Evolutionary conservation across 2,329 filamentous ascomycete genomes (phyloP), one percentile per base, ranked within the genome.

Genomic region (Nothophoma quercina): DNA sequence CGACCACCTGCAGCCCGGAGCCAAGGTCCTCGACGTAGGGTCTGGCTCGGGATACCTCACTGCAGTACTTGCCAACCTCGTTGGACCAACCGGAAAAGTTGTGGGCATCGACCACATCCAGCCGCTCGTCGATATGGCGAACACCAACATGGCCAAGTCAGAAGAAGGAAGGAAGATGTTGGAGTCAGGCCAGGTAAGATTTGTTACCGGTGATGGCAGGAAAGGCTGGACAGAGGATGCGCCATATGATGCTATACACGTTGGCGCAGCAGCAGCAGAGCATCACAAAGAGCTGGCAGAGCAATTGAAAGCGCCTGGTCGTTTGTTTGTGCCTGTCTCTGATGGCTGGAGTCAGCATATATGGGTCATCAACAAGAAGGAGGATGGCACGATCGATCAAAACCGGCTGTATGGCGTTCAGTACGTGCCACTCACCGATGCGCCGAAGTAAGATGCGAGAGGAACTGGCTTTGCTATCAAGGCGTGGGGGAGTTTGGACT

Each of bases 161-260:
- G 65, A 60, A 13, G 68, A 71, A 10, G 79, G 79, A 0, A 60
- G 83, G 81, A 68, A 71, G 9, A 75, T 96, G 47, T 73, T 97
- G 12, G 81, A 82, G 1, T 77, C 74, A 0, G 89, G 88, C 0
- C 83, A 81, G 65, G 84, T 93, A 33, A 79, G 80, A 51, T 96
- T 96, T 68, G 81, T 93, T 1, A 81, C 85, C 0, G 92, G 86
- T 0, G 93, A 97, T 76, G 79, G 79, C 10, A 63, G 79, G 55
- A 68, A 73, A 46, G 79, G 79, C 3, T 81, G 73, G 72, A 51
- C 42, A 22, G 76, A 79, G 10, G 80, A 77, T 56, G 63, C 68
- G 15, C 82, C 86, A 0, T 99, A 93, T 81, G 91, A 98, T 80
- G 93, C 90, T 2, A 98, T 99, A 54, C 95, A 98, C 71, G 95